phyloP scores from a whole-genome alignment of 2,329 filamentous ascomycete species.

The Stagonosporopsis rhizophila region DNA sequence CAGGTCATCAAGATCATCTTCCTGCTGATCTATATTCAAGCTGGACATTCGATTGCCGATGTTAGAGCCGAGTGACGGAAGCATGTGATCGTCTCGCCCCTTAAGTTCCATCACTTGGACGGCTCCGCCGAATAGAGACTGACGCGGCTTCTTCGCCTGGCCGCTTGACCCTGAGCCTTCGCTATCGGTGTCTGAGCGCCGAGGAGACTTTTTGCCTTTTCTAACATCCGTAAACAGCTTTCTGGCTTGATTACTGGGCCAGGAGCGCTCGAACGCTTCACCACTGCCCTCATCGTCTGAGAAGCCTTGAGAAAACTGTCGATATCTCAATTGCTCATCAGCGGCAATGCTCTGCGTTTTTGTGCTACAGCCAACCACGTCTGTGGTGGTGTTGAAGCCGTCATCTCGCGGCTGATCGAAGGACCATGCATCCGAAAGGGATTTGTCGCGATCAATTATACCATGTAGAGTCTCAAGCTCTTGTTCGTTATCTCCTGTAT shows the following conservation, averaged over 20 bases:
- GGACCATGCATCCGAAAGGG: too few species aligned
- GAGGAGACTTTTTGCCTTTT: constrained; percentile 18
- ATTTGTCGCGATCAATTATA: neutral
- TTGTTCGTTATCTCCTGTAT: neutral
- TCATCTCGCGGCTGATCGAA: too few species aligned
- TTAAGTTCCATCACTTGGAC: neutral
- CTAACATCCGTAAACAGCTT: neutral
- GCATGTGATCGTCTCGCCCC: neutral
- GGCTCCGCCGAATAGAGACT: constrained; percentile 27
- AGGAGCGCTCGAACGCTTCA: constrained; percentile 19
- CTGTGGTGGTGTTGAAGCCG: too few species aligned
- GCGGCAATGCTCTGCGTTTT: too few species aligned
- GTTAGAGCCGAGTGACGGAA: neutral
- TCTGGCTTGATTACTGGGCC: constrained; percentile 2
- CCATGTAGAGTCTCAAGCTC: neutral
- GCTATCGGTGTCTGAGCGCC: constrained; percentile 10
- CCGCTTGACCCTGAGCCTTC: constrained; percentile 6
- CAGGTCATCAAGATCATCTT: neutral
- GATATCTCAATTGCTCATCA: neutral
- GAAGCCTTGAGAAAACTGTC: constrained; percentile 13
- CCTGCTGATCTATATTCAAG: constrained; percentile 20
- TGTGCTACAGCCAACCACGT: neutral
- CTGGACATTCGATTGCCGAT: constrained; percentile 24
- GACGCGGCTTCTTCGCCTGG: constrained; percentile 21
- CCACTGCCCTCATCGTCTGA: constrained; percentile 26